Evolutionary conservation across 441 rosid genomes (phyloP).

Genomic region (Erysimum pusillum): DNA sequence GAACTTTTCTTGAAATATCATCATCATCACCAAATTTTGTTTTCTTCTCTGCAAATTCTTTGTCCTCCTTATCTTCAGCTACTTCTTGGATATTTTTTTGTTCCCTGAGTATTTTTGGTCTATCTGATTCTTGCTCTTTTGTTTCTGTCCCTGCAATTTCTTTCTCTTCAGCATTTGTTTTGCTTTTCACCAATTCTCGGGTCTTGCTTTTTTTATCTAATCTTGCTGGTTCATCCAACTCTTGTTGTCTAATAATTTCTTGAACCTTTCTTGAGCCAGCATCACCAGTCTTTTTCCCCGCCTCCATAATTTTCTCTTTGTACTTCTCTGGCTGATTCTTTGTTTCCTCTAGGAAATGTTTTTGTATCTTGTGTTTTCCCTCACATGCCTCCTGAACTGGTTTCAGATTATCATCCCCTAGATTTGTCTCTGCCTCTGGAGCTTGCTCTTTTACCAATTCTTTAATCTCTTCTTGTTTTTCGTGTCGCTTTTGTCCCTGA

Average conservation of each 20-base stretch:
- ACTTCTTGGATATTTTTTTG: conserved; percentile 14
- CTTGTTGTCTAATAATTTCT: conserved; percentile 20
- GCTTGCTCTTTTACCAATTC: conserved; percentile 24
- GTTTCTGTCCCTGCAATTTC: conserved; percentile 16
- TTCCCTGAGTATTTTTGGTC: conserved; percentile 19
- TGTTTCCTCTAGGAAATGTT: neutral
- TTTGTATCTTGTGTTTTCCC: conserved; percentile 1
- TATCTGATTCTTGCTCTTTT: conserved; percentile 31
- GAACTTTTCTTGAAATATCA: neutral
- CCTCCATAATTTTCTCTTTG: neutral
- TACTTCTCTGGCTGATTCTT: conserved; percentile 12
- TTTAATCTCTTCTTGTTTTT: conserved; percentile 8
- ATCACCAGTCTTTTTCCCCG: neutral
- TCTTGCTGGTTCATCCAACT: conserved; percentile 10
- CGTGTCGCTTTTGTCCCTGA: neutral
- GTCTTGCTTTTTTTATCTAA: conserved; percentile 23
- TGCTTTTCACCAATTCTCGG: conserved; percentile 11
- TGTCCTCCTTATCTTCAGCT: conserved; percentile 18
- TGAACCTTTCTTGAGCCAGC: conserved; percentile 9
- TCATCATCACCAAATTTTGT: conserved; percentile 19
- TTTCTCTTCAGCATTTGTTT: conserved; percentile 25
- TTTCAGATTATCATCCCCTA: neutral
- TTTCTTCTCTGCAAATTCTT: conserved; percentile 9
- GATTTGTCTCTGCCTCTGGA: conserved; percentile 37
- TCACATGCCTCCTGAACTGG: conserved; percentile 21